Base-by-base conservation (phyloP, 2,329 filamentous ascomycete genomes). In the Dactylellina drechsleri region DNA sequence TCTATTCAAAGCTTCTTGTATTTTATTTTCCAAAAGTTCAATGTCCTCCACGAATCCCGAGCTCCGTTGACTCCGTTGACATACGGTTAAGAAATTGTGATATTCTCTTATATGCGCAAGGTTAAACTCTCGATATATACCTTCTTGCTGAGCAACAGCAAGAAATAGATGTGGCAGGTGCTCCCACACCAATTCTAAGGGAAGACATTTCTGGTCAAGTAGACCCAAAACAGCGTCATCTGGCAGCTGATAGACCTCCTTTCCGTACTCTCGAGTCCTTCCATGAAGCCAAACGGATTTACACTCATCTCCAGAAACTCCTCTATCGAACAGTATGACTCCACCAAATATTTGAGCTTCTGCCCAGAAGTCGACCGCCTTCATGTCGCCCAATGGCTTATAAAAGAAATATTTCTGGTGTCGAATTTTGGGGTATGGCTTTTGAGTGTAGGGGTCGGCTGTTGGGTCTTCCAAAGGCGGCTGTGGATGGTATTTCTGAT, bases 401-500 rank as follows among this genome's bases (percentile, higher is more conserved):
- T 57, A 57, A 16, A 16, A 40, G 31, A 41, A 57, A 31, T 57
- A 57, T 13, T 20, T 58, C 54, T 23, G 13, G 54, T 58, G 54
- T 43, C 31, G 54, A n/a, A 43, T 58, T 58, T 16, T 16, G 6
- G 54, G 54, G 31, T 58, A 58, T 4, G 54, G 54, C 18, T 41
- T 41, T 15, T 16, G n/a, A 26, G 16, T 15, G 16, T 12, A 15
- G 36, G 41, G 54, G 16, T 36, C 54, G 0, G n/a, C 53, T 43
- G 16, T 43, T 20, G 31, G 54, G 10, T 58, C 54, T 18, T 43
- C 31, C 8, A 43, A 43, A 18, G 15, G 54, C 23, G 54, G 31
- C 54, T 43, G 54, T 20, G 31, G 54, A 16, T 58, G 54, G 36
- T 58, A 58, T 58, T 58, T 58, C 54, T 58, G 54, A 43, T 58